Conservation (phyloP, 2,329 filamentous ascomycete species). For the Aspergillus sp. region DNA sequence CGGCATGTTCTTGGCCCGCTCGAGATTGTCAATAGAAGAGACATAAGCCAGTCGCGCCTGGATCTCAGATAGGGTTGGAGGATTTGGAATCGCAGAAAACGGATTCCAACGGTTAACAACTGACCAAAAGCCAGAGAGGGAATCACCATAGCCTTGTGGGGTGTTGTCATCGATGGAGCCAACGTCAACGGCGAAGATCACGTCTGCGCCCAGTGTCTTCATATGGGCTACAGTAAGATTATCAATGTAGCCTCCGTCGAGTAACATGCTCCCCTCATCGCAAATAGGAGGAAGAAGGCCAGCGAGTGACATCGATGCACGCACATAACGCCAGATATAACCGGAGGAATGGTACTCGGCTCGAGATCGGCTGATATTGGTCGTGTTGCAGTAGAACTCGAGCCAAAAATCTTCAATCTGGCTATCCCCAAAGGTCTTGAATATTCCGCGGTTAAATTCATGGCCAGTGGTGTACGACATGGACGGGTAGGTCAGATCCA, state of each 20-base stretch:
- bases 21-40: constrained; percentile 87
- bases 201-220: constrained; percentile 88
- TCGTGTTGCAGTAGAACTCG: constrained; percentile 98
- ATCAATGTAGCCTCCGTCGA: constrained; percentile 96
- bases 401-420: constrained; percentile 99
- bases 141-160: constrained; percentile 90
- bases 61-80: constrained; percentile 92
- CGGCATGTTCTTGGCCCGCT: constrained; percentile 84
- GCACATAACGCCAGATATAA: constrained; percentile 95
- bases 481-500: constrained; percentile 94
- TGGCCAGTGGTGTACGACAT: constrained; percentile 97
- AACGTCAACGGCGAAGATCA: constrained; percentile 95
- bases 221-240: constrained; percentile 97
- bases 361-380: constrained; percentile 93
- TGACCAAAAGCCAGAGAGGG: constrained; percentile 91
- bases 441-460: constrained; percentile 98
- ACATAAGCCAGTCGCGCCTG: constrained; percentile 94
- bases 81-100: constrained; percentile 83
- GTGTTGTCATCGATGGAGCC: constrained; percentile 88
- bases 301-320: constrained; percentile 94
- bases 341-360: constrained; percentile 92
- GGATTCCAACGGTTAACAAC: constrained; percentile 97
- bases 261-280: constrained; percentile 93
- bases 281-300: constrained; percentile 90
- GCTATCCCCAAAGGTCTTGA: constrained; percentile 94